Evolutionary conservation across 2,329 filamentous ascomycete species (phyloP).

Genomic region (Xylaria multiplex): DNA sequence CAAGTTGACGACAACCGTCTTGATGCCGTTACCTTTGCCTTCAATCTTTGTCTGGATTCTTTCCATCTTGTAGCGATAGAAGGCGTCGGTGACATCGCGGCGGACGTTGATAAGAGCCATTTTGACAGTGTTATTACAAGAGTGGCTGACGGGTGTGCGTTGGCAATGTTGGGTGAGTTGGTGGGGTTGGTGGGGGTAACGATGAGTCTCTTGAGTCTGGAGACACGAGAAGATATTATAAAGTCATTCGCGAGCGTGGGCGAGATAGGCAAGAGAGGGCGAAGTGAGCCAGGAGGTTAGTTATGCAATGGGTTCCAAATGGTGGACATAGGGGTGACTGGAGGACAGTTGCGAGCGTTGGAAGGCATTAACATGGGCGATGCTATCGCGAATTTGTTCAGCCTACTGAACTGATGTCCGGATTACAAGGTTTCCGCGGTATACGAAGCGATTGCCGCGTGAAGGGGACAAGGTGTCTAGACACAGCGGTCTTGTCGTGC

Average conservation of each 20-base stretch:
- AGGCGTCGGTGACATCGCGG: slow-evolving; percentile 96
- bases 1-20: slow-evolving; percentile 97
- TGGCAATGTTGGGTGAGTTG: slow-evolving; percentile 33
- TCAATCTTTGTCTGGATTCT: slow-evolving; percentile 98
- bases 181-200: slow-evolving; percentile 32
- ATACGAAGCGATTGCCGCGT: slow-evolving; percentile 98
- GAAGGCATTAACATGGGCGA: slow-evolving; percentile 66
- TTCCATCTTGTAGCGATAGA: slow-evolving; percentile 99
- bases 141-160: slow-evolving; percentile 34
- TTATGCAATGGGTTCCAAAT: slow-evolving; percentile 63
- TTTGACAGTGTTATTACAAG: slow-evolving; percentile 61
- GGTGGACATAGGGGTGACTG: slow-evolving; percentile 66
- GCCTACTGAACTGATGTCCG: slow-evolving; percentile 90
- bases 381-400: slow-evolving; percentile 64
- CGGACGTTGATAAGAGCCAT: slow-evolving; percentile 99
- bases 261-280: slow-evolving; percentile 50
- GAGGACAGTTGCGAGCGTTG: slow-evolving; percentile 59
- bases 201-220: slow-evolving; percentile 42
- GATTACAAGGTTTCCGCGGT: slow-evolving; percentile 92
- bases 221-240: slow-evolving; percentile 40
- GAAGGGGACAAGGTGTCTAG: slow-evolving; percentile 86
- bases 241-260: slow-evolving; percentile 48
- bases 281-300: slow-evolving; percentile 61
- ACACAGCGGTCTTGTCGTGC: slow-evolving; percentile 89
- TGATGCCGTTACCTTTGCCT: slow-evolving; percentile 99